phyloP scores from a whole-genome alignment of 2,329 filamentous ascomycete species.

The Huntiella bhutanensis region DNA sequence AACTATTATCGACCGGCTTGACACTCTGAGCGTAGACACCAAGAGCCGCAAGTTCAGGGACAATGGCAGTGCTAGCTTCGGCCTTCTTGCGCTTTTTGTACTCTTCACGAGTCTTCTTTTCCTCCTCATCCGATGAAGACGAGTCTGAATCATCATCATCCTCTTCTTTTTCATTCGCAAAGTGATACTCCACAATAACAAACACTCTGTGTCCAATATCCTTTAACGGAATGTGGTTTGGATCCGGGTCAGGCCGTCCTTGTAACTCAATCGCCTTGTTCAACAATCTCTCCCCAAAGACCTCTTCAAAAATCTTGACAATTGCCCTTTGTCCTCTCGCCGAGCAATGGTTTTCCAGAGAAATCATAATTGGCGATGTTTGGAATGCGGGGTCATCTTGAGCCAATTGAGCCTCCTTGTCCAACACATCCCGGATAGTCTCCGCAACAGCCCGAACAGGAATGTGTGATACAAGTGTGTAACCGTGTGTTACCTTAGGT shows the following conservation, averaged over 20 bases:
- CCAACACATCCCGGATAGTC: slow-evolving; percentile 42
- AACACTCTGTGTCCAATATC: slow-evolving; percentile 45
- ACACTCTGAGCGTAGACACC: slow-evolving; percentile 54
- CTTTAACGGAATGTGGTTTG: slow-evolving; percentile 35
- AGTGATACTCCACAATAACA: slow-evolving; percentile 49
- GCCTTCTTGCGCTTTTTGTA: slow-evolving; percentile 34
- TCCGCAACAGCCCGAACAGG: slow-evolving; percentile 46
- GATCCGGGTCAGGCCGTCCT: slow-evolving; percentile 32
- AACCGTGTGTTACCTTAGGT: slow-evolving; percentile 53
- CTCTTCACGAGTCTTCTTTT: slow-evolving; percentile 27
- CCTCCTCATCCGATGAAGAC: slow-evolving; percentile 21
- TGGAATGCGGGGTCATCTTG: slow-evolving; percentile 19
- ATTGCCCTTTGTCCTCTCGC: slow-evolving; percentile 39
- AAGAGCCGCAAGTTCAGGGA: slow-evolving; percentile 44
- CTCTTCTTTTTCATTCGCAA: slow-evolving; percentile 30
- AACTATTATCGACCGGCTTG: slow-evolving; percentile 46
- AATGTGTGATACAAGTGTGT: slow-evolving; percentile 47
- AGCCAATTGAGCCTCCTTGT: slow-evolving; percentile 32
- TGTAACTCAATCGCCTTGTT: slow-evolving; percentile 36
- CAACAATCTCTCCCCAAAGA: slow-evolving; percentile 41
- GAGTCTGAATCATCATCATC: slow-evolving; percentile 19
- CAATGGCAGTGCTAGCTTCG: slow-evolving; percentile 31
- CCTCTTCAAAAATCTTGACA: slow-evolving; percentile 45
- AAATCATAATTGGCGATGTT: slow-evolving; percentile 41
- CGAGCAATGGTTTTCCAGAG: slow-evolving; percentile 48